A percentile compares a stretch with the other conserved stretches of the same genome.
phyloP scores from a whole-genome alignment of 2,329 filamentous ascomycete genomes.

The Magnaporthiopsis incrustans region DNA sequence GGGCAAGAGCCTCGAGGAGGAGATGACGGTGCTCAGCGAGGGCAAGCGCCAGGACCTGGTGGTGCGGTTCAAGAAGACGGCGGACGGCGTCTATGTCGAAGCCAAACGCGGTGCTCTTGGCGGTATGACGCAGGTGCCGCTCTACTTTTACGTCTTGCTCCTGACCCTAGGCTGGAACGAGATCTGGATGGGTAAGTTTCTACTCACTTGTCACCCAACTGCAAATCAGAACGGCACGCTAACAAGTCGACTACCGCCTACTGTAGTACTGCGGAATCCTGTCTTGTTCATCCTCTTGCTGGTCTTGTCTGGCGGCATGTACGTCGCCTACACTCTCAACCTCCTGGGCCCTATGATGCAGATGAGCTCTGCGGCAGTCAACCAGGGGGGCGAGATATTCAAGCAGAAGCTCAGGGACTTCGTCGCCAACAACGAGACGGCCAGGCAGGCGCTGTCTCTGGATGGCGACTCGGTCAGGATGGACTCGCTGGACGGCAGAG shows the following conservation, averaged over 20 bases:
- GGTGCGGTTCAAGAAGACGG: conserved; percentile 95
- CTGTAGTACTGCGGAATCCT: conserved; percentile 80
- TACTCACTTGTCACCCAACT: conserved; percentile 5
- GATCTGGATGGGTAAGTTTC: conserved; percentile 73
- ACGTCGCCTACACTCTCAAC: conserved; percentile 88
- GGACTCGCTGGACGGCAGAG: conserved; percentile 52
- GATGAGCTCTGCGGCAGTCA: conserved; percentile 83
- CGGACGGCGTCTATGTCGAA: conserved; percentile 95
- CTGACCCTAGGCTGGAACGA: conserved; percentile 98
- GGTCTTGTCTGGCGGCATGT: conserved; percentile 66
- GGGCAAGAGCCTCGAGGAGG: conserved; percentile 88
- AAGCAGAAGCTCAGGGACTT: conserved; percentile 89
- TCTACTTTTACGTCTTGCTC: conserved; percentile 89
- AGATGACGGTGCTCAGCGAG: conserved; percentile 91
- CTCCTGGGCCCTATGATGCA: conserved; percentile 93
- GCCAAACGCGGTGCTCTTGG: conserved; percentile 95
- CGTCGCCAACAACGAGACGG: conserved; percentile 77
- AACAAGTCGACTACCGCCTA: background rate
- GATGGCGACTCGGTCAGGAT: conserved; percentile 48
- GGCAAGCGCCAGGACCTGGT: conserved; percentile 85
- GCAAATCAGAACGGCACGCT: background rate
- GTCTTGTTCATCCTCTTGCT: conserved; percentile 86
- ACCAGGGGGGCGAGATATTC: conserved; percentile 82
- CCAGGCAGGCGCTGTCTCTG: conserved; percentile 76
- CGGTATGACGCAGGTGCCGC: conserved; percentile 83